Evolutionary conservation across 495 filamentous ascomycete genomes (phyloP).

Genomic region (Podospora anserina): DNA sequence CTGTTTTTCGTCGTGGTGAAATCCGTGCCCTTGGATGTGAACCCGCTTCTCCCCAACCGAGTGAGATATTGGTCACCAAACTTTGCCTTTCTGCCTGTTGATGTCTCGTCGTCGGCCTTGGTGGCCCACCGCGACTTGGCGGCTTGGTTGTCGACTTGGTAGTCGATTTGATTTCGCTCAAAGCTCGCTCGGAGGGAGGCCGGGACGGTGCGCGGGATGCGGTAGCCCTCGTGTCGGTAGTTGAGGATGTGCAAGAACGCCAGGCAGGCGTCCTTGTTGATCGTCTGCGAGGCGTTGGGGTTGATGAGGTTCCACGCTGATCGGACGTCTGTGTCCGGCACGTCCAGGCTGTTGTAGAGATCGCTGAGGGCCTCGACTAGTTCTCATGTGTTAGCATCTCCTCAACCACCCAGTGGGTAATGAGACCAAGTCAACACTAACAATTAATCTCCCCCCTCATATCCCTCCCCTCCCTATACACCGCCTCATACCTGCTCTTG

Average conservation of each 20-base stretch:
- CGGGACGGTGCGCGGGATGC: constrained; percentile 90
- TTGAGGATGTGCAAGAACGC: constrained; percentile 96
- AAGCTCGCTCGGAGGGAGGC: constrained; percentile 86
- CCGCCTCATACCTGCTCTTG: constrained; percentile 89
- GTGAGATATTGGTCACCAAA: constrained; percentile 96
- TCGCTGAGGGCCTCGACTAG: constrained; percentile 72
- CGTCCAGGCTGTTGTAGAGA: constrained; percentile 86
- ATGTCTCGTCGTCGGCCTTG: constrained; percentile 67
- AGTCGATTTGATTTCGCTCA: constrained; percentile 91
- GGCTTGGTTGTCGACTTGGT: constrained; percentile 74
- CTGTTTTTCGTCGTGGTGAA: constrained; percentile 64
- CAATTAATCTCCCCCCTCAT: constrained; percentile 80
- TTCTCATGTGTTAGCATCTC: not conserved
- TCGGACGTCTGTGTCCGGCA: constrained; percentile 91
- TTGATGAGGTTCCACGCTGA: constrained; percentile 97
- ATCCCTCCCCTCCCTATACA: constrained; percentile 86
- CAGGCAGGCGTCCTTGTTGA: constrained; percentile 91
- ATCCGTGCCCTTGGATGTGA: constrained; percentile 77
- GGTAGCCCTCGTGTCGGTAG: constrained; percentile 88
- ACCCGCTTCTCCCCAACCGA: constrained; percentile 74
- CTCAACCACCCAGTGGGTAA: too few species aligned
- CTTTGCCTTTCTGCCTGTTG: constrained; percentile 84
- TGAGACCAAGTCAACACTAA: constrained; percentile 35
- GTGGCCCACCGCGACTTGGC: constrained; percentile 59
- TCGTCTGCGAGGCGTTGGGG: constrained; percentile 68